Base-by-base conservation (phyloP, 257 asterid genomes). In the Nicotiana paniculata region DNA sequence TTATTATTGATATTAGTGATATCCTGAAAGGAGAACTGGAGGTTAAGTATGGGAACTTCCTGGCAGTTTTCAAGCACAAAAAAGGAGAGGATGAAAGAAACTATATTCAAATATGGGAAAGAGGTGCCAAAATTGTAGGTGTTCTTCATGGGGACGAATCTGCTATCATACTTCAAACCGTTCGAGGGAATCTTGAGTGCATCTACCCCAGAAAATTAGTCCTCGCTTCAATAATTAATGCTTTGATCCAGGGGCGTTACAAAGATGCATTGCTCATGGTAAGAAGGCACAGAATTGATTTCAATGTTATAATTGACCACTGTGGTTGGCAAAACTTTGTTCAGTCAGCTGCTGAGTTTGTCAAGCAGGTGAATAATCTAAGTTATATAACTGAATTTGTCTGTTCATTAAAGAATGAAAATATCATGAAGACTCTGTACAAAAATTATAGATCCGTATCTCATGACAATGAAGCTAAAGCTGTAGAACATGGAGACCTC, bases 91-190 rank as follows among this genome's bases (percentile, higher is more conserved):
- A 89, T 59, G 91, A 90, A 53, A 90, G 81, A 89, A 81, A 58
- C 85, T 93, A 81, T 82, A 87, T 94, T 80, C 90, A 89, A 77
- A 77, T 94, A 54, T 96, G 98, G 98, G 97, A 96, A 84, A 94
- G 88, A 84, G 99, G 99, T 66, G 91, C 99, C 33, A 92, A 84
- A 68, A 84, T 96, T 81, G 86, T 87, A 32, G 95, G 98, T 66
- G 97, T 92, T 82, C 86, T 96, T 87, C 97, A 96, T 63, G 97
- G 98, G 82, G 98, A 96, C 67, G 99, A 93, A 84, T 96, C 99
- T 86, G 98, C 97, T 76, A 89, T 96, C 85, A 88, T 96, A 82
- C 83, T 96, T 62, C 99, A 94, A 84, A 89, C 99, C 65, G 77
- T 88, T 84, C 92, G 99, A 74, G 99, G 99, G 83, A 96, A 96